phyloP scores from a whole-genome alignment of 2,329 filamentous ascomycete species.

The Fusarium sp. region DNA sequence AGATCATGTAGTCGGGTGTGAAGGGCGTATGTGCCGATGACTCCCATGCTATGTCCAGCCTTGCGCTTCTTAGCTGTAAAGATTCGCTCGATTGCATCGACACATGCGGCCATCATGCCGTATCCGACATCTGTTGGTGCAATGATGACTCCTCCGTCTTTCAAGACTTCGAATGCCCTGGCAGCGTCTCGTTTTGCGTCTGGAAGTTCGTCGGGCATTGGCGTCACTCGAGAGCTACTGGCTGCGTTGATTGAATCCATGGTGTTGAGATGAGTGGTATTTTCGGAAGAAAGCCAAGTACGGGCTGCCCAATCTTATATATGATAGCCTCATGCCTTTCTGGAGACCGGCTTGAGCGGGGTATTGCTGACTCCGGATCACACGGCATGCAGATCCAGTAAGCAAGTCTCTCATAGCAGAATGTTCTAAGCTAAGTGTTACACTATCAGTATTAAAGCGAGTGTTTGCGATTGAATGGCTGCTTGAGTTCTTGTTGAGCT shows the following conservation, averaged over 20 bases:
- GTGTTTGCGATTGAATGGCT: no score
- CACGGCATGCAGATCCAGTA: background rate
- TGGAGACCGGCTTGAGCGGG: no score
- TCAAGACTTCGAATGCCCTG: background rate
- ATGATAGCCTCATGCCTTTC: no score
- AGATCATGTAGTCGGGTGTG: background rate
- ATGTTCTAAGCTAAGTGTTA: no score
- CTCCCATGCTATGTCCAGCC: background rate
- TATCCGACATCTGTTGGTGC: background rate
- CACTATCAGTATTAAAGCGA: no score
- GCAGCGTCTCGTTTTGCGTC: background rate
- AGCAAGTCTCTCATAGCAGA: no score
- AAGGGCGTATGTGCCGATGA: background rate
- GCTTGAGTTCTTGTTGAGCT: no score
- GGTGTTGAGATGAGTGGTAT: accelerated
- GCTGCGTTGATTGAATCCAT: background rate
- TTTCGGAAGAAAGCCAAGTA: background rate
- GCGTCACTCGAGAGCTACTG: background rate
- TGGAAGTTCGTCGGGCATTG: background rate
- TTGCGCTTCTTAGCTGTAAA: background rate
- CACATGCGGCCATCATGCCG: background rate
- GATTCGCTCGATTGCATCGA: background rate
- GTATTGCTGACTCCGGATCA: no score
- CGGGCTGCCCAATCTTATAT: background rate
- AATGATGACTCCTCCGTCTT: background rate